Percentiles rank a stretch among this genome's conserved stretches.
phyloP scores from a whole-genome alignment of 1,284 basidiomycete species.

The Cerrena zonata region DNA sequence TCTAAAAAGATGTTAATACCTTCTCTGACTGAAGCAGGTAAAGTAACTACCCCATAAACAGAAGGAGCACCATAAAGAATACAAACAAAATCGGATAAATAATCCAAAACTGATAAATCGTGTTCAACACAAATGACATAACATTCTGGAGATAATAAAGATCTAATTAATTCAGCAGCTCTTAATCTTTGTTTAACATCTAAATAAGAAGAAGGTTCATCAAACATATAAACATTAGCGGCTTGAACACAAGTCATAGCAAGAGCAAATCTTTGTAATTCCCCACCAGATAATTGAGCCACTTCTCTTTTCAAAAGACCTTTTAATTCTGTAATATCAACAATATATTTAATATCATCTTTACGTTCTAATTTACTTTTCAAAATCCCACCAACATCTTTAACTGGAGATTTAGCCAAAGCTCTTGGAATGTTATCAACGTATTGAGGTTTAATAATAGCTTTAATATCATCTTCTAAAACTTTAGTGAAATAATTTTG shows the following conservation, averaged over 20 bases:
- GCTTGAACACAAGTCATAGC: conserved; percentile 88
- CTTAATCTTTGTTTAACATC: conserved; percentile 90
- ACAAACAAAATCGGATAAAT: conserved; percentile 94
- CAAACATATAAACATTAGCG: conserved; percentile 95
- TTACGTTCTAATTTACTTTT: too few species aligned
- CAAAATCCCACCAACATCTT: conserved; percentile 78
- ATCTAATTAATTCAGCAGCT: conserved; percentile 93
- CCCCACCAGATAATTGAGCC: conserved; percentile 84
- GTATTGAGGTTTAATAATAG: conserved; percentile 97
- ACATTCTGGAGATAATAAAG: conserved; percentile 71
- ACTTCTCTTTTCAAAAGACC: conserved; percentile 82
- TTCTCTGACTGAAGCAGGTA: conserved; percentile 95
- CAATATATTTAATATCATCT: conserved; percentile 80
- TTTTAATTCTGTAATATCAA: conserved; percentile 79
- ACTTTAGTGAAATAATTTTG: conserved; percentile 99
- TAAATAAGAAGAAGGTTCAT: conserved; percentile 94
- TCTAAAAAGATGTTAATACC: conserved; percentile 98
- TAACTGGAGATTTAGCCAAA: conserved; percentile 83
- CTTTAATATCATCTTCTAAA: conserved; percentile 95
- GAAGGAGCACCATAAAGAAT: conserved; percentile 95
- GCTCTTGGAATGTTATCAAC: conserved; percentile 95
- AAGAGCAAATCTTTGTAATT: conserved; percentile 93
- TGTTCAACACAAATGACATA: conserved; percentile 97
- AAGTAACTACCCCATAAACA: conserved; percentile 95
- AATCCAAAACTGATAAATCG: conserved; percentile 94